Conservation (phyloP, 2,329 filamentous ascomycete species). For the Colletotrichum sansevieriae region DNA sequence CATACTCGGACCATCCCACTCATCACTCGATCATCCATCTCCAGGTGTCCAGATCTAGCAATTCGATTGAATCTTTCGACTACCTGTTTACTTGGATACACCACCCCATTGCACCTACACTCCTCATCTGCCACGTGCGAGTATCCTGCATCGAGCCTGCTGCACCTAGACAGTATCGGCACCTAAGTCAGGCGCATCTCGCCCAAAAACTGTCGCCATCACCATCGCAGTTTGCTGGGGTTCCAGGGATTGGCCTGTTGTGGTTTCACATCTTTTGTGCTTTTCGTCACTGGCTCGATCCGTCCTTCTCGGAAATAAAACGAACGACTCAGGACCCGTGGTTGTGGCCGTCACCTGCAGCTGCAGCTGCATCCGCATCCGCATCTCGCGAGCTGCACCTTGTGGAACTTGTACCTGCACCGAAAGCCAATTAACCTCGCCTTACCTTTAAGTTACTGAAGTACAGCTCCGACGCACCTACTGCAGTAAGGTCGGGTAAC, state of each 20-base stretch:
- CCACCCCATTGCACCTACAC: not conserved
- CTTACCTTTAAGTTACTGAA: no score
- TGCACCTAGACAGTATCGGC: conserved; percentile 11
- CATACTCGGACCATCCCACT: not conserved
- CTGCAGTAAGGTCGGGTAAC: no score
- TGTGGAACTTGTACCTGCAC: no score
- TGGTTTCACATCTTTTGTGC: no score
- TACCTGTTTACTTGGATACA: not conserved
- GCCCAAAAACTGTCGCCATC: conserved; percentile 9
- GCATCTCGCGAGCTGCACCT: no score
- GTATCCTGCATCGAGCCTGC: conserved; percentile 11
- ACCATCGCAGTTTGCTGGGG: not conserved
- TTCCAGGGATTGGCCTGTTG: conserved; percentile 1
- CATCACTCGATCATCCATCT: conserved; percentile 8
- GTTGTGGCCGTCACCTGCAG: not conserved
- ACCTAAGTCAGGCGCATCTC: conserved; percentile 12
- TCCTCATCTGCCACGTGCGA: conserved; percentile 20
- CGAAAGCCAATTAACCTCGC: no score
- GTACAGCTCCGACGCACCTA: no score
- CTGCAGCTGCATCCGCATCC: not conserved
- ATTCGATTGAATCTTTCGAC: conserved; percentile 6
- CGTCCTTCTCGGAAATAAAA: not conserved
- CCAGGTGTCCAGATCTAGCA: conserved; percentile 1
- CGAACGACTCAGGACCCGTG: not conserved
- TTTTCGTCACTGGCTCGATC: not conserved